Conservation (phyloP, 345 rosid species). For the Gossypium arboreum region DNA sequence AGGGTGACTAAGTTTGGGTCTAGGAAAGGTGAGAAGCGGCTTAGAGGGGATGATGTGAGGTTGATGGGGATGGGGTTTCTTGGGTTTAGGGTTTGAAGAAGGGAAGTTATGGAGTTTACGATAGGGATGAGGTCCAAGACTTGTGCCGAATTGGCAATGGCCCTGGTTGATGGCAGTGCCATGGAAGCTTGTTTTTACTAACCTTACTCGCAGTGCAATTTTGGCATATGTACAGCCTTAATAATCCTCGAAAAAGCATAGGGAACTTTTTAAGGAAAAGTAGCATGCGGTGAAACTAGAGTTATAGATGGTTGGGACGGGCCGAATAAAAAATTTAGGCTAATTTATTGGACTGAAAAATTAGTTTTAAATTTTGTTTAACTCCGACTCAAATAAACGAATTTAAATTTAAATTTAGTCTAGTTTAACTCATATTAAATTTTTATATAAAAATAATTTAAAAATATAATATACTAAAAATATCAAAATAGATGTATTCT, state of each 20-base stretch:
- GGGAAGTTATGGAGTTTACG: conserved; percentile 6
- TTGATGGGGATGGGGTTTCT: background rate
- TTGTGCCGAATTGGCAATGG: background rate
- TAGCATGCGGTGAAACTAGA: no score
- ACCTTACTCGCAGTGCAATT: background rate
- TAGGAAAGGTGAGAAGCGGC: conserved; percentile 7
- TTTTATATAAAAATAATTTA: no score
- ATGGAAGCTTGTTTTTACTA: background rate
- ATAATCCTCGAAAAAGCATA: no score
- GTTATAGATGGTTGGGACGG: no score
- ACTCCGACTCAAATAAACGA: no score
- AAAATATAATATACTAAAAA: no score
- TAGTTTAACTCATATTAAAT: fast-evolving
- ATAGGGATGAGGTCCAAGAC: background rate
- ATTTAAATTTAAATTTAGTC: no score
- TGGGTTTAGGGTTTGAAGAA: conserved; percentile 14
- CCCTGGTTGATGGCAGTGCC: conserved; percentile 10
- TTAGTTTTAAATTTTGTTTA: no score
- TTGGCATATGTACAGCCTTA: background rate
- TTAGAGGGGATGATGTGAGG: conserved; percentile 5
- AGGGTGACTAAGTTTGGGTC: background rate
- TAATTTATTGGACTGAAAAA: no score
- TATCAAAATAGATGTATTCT: no score
- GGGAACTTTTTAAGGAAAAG: no score
- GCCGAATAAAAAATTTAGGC: no score